Conservation (phyloP, 176 grass and related monocot genomes). For the Coix lacrymajobi region DNA sequence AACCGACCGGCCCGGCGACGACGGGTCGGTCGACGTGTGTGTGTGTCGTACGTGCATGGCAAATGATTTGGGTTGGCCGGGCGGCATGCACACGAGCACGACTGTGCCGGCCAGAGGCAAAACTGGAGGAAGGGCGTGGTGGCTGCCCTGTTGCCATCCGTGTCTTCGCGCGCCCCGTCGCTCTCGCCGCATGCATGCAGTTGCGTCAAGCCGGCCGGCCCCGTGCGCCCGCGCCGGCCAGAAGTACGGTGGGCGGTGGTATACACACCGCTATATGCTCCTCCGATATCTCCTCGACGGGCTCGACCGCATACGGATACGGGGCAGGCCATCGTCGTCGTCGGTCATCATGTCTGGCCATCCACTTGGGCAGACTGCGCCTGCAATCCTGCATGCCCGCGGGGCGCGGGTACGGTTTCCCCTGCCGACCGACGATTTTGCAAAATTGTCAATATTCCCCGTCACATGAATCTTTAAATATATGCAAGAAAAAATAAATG, state of each 20-base stretch:
- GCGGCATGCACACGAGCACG: background rate
- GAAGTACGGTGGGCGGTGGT: background rate
- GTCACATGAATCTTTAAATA: too few species aligned
- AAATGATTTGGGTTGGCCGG: background rate
- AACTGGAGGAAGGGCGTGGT: background rate
- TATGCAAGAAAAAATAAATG: too few species aligned
- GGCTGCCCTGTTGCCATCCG: constrained; percentile 1
- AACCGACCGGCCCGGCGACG: background rate
- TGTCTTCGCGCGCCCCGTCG: background rate
- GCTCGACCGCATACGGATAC: background rate
- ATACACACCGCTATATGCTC: too few species aligned
- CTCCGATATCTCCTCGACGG: background rate
- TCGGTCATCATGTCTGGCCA: background rate
- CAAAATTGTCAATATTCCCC: too few species aligned
- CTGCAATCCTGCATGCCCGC: too few species aligned
- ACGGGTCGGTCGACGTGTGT: background rate
- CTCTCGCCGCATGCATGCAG: constrained; percentile 1
- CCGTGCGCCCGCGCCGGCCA: background rate
- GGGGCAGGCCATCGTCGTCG: background rate
- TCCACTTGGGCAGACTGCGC: background rate
- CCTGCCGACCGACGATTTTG: background rate
- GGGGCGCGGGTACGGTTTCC: background rate
- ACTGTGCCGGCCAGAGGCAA: background rate
- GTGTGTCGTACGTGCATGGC: constrained; percentile 24
- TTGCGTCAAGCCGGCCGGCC: background rate